Evolutionary conservation across 2,329 filamentous ascomycete genomes (phyloP).

Genomic region (Allantophomopsis cytisporea): DNA sequence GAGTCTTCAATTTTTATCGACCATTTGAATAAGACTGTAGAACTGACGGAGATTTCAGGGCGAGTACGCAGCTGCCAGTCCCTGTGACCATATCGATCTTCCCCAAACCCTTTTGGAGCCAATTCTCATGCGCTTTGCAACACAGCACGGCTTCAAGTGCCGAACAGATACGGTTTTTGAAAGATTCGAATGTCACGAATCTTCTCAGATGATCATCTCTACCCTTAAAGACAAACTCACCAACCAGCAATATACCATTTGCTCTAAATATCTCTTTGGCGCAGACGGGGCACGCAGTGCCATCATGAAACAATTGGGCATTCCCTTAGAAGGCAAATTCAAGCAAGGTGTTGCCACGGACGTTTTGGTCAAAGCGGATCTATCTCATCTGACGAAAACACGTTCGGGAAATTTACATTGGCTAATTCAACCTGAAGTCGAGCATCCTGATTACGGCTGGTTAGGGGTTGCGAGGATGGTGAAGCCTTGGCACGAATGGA

Average conservation of each 20-base stretch:
- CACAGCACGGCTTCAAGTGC: slow-evolving; percentile 23
- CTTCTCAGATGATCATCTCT: slow-evolving; percentile 15
- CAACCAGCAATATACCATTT: slow-evolving; percentile 25
- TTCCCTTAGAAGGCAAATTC: slow-evolving; percentile 29
- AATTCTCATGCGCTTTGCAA: slow-evolving; percentile 26
- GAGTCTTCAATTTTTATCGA: background rate
- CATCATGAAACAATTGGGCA: slow-evolving; percentile 28
- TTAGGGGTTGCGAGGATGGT: slow-evolving; percentile 41
- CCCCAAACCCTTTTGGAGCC: slow-evolving; percentile 35
- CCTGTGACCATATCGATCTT: slow-evolving; percentile 26
- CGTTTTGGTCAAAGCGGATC: slow-evolving; percentile 32
- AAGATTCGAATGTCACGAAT: slow-evolving; percentile 11
- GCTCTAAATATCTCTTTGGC: slow-evolving; percentile 43
- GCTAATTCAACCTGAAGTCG: slow-evolving; percentile 38
- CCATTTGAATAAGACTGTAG: background rate
- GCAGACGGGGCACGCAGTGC: slow-evolving; percentile 37
- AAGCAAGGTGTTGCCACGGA: slow-evolving; percentile 35
- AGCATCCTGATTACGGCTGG: slow-evolving; percentile 37
- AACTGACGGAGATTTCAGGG: slow-evolving; percentile 17
- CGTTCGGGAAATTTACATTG: slow-evolving; percentile 47
- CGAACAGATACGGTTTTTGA: slow-evolving; percentile 28
- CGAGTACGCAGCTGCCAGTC: slow-evolving; percentile 26
- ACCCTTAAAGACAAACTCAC: slow-evolving; percentile 23
- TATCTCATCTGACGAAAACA: slow-evolving; percentile 31
- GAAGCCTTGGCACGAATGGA: slow-evolving; percentile 49